Evolutionary conservation across 2,329 filamentous ascomycete species (phyloP).

Genomic region (Pyrenochaeta sp.): DNA sequence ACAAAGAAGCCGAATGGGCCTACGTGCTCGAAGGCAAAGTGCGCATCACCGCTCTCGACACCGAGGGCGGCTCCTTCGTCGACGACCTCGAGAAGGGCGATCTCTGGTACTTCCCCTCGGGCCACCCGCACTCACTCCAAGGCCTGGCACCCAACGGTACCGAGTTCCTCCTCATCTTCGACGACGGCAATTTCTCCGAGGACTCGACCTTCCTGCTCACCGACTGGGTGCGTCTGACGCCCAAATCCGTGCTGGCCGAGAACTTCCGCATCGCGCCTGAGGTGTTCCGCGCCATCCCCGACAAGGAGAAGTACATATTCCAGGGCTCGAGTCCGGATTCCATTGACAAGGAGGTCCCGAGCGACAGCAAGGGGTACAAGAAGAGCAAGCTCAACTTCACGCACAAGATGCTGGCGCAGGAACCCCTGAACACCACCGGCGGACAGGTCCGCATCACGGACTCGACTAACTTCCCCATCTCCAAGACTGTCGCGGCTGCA

Average conservation of each 20-base stretch:
- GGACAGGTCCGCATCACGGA: constrained; percentile 78
- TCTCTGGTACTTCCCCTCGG: constrained; percentile 81
- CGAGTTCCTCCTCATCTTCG: constrained; percentile 70
- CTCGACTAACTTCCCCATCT: constrained; percentile 77
- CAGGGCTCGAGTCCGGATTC: constrained; percentile 69
- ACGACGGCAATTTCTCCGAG: constrained; percentile 66
- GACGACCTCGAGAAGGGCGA: constrained; percentile 80
- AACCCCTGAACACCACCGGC: constrained; percentile 70
- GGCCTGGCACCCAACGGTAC: constrained; percentile 71
- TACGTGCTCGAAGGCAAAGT: constrained; percentile 75
- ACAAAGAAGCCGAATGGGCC: constrained; percentile 81
- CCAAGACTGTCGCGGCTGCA: constrained; percentile 75
- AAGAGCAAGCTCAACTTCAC: constrained; percentile 73
- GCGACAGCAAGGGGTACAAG: constrained; percentile 64
- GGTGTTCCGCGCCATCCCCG: constrained; percentile 72
- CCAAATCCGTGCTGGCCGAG: constrained; percentile 73
- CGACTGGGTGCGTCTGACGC: constrained; percentile 77
- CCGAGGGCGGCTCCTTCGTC: constrained; percentile 78
- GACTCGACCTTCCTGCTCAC: constrained; percentile 76
- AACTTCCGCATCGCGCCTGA: constrained; percentile 78
- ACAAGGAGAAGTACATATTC: constrained; percentile 78
- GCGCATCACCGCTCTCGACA: constrained; percentile 75
- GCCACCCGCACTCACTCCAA: constrained; percentile 79
- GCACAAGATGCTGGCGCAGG: constrained; percentile 74
- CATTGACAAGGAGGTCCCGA: constrained; percentile 71